These are phyloP conservation scores for Takashimella tepidaria DNA, from an alignment of 1,284 basidiomycete genomes.

Conservation along the genomic window DNA sequence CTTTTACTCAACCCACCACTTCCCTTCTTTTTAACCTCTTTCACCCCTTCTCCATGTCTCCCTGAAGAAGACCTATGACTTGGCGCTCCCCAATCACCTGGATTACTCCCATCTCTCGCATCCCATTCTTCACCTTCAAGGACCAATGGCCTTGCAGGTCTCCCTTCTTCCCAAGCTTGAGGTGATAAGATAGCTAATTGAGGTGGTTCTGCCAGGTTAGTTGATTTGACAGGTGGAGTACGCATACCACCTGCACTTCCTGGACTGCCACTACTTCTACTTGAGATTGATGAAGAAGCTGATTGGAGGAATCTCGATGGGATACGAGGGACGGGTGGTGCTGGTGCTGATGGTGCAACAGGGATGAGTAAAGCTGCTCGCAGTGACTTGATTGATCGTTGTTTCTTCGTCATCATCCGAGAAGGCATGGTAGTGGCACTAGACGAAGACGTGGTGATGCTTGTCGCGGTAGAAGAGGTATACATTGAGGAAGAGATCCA, in stretches of 20 bases:
- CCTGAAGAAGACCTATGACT: not conserved
- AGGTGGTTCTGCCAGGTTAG: slow-evolving; percentile 21
- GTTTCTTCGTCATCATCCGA: slow-evolving; percentile 10
- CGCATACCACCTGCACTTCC: no score
- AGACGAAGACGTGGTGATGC: slow-evolving; percentile 1
- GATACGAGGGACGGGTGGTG: slow-evolving; percentile 36
- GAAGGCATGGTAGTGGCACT: slow-evolving; percentile 1
- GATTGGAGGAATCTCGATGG: slow-evolving; percentile 18
- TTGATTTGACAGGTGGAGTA: slow-evolving; percentile 5
- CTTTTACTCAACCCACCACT: slow-evolving; percentile 15
- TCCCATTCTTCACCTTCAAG: slow-evolving; percentile 47
- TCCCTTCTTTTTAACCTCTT: slow-evolving; percentile 13
- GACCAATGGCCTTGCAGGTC: slow-evolving; percentile 36
- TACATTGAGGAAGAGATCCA: not conserved
- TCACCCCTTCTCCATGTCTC: slow-evolving; percentile 1
- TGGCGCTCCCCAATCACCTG: slow-evolving; percentile 19
- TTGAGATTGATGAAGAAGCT: slow-evolving; percentile 1
- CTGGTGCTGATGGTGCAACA: slow-evolving; percentile 26
- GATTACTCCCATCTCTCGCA: slow-evolving; percentile 21
- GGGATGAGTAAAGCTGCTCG: slow-evolving; percentile 36
- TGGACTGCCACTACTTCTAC: no score
- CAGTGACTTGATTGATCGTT: slow-evolving; percentile 44
- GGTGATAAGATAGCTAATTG: slow-evolving; percentile 41
- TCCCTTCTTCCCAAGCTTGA: slow-evolving; percentile 39
- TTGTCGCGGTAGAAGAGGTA: not conserved